Conservation (phyloP, 177 flowering plant genomes). For the Vitis hybrid region DNA sequence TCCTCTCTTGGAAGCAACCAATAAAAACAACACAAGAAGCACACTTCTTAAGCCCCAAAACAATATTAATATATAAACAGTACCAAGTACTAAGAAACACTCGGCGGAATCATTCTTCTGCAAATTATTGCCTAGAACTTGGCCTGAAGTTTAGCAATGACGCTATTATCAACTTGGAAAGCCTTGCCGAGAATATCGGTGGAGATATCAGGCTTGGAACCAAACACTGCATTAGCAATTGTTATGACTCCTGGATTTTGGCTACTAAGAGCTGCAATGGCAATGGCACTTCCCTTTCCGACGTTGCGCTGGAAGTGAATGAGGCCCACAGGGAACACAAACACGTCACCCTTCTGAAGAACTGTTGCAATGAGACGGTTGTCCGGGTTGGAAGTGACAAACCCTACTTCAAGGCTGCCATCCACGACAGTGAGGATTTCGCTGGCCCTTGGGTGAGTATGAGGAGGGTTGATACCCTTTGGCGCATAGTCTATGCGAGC, state of each 20-base stretch:
- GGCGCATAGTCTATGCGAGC: slow-evolving; percentile 5
- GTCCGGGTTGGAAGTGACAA: slow-evolving; percentile 12
- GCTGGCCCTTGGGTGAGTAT: slow-evolving; percentile 6
- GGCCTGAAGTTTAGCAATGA: too few species aligned
- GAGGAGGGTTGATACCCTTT: slow-evolving; percentile 9
- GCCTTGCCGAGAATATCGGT: slow-evolving; percentile 12
- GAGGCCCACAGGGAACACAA: slow-evolving; percentile 13
- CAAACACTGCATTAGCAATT: slow-evolving; percentile 10
- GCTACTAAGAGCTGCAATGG: slow-evolving; percentile 10
- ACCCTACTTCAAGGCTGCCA: slow-evolving; percentile 6
- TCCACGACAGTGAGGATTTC: slow-evolving; percentile 6
- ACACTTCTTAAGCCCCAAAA: too few species aligned
- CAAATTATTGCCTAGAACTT: too few species aligned
- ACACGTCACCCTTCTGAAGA: slow-evolving; percentile 10
- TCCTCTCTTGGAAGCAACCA: too few species aligned
- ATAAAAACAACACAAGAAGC: too few species aligned
- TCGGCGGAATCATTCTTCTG: too few species aligned
- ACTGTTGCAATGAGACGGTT: background rate
- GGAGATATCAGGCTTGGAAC: slow-evolving; percentile 2
- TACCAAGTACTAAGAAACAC: too few species aligned
- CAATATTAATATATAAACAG: too few species aligned
- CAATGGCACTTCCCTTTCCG: slow-evolving; percentile 2
- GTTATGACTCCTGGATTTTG: slow-evolving; percentile 14
- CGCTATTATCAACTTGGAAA: slow-evolving; percentile 5
- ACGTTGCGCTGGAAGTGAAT: slow-evolving; percentile 13